Base-by-base conservation (phyloP, 169 alveolate genomes). In the Babesia caballi region DNA sequence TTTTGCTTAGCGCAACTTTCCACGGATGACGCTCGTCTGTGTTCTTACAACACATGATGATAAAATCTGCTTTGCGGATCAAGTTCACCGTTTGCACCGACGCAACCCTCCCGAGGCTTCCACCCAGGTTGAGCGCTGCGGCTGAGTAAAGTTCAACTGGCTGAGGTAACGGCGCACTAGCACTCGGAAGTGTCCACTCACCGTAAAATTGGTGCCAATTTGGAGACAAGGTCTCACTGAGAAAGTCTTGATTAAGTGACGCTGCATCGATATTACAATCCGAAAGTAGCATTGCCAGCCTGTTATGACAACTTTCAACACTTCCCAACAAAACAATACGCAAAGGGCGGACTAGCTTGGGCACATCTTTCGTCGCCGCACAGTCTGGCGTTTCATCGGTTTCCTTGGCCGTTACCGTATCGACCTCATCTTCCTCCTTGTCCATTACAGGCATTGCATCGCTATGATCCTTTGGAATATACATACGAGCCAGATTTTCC, bases 61-160 rank as follows among this genome's bases (percentile, higher is more conserved):
- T 65, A 38, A 67, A n/a, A 33, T 77, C 85, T 4, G 78, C 58
- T 27, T 57, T 77, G 8, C 82, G 69, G 0, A 67, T 32, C 58
- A 77, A 42, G 30, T 32, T 17, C 35, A 42, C 36, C 11, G 85
- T 77, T 42, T 77, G 85, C 33, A 49, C 4, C 19, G 70, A 57
- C 8, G 85, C 66, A 3, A 58, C 40, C 28, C 40, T 77, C 14
- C 85, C 85, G 15, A 77, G 38, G 40, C 80, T 65, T 17, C 85
- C 85, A 3, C 85, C 85, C 42, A 77, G 35, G 54, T 77, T 77
- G 66, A 77, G 49, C 7, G 85, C 76, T 15, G 85, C 78, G 6
- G 85, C 30, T 17, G 56, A 21, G 42, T 30, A 58, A 17, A 67
- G 23, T 52, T 77, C 85, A 1, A 77, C 74, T 15, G 85, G 85